phyloP scores from a whole-genome alignment of 148 eudicot genomes.

The Silene uniflora region DNA sequence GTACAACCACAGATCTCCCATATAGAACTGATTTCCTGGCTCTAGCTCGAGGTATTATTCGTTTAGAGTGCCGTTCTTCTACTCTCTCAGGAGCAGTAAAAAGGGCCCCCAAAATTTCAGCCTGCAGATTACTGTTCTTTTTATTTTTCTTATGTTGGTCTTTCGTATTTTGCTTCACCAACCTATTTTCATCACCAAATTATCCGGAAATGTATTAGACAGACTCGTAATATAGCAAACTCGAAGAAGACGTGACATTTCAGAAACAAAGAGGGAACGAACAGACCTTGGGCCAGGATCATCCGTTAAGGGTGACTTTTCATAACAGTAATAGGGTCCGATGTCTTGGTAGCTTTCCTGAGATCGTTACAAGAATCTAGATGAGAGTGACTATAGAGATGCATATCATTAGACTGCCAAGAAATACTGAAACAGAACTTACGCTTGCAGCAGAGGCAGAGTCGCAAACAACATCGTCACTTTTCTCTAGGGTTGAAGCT shows the following conservation, averaged over 20 bases:
- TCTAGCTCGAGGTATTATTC: slow-evolving; percentile 7
- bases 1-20: slow-evolving; percentile 43
- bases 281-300: slow-evolving; percentile 23
- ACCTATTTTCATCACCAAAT: slow-evolving; percentile 17
- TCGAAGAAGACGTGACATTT: not conserved
- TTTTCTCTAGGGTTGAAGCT: slow-evolving; percentile 46
- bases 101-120: slow-evolving; percentile 54
- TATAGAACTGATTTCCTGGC: slow-evolving; percentile 30
- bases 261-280: slow-evolving; percentile 3
- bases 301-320: slow-evolving; percentile 15
- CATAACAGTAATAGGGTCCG: slow-evolving; percentile 6
- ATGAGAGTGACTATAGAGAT: slow-evolving; percentile 1
- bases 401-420: not conserved
- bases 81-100: slow-evolving; percentile 49
- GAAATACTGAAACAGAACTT: slow-evolving; percentile 17
- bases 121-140: slow-evolving; percentile 34
- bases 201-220: slow-evolving; percentile 8
- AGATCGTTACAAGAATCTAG: slow-evolving; percentile 15
- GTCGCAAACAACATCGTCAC: slow-evolving; percentile 39
- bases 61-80: slow-evolving; percentile 35
- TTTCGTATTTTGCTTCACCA: slow-evolving; percentile 20
- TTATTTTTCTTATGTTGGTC: slow-evolving; percentile 31
- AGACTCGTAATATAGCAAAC: not conserved
- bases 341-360: slow-evolving; percentile 25
- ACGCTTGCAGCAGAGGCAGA: slow-evolving; percentile 38